These are phyloP conservation scores for Aspergillus sp. DNA, from an alignment of 2,329 filamentous ascomycete genomes.

Conservation along the genomic window DNA sequence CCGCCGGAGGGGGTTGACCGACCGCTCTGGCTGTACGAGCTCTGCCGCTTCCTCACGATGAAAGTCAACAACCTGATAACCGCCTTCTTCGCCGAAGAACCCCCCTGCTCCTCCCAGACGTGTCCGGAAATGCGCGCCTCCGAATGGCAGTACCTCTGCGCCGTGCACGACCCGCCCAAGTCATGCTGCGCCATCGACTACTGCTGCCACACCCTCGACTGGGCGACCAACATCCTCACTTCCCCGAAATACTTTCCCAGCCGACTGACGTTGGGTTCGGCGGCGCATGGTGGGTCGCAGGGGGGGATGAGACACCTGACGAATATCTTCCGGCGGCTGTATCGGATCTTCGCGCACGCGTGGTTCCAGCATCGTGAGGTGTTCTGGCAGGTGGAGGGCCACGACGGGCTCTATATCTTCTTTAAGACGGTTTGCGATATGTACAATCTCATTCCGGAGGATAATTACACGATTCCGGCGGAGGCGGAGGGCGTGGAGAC, in stretches of 20 bases:
- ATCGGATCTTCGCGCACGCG: constrained; percentile 94
- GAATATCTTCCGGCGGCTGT: constrained; percentile 88
- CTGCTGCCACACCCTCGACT: constrained; percentile 96
- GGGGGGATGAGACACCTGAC: constrained; percentile 59
- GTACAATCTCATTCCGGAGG: constrained; percentile 78
- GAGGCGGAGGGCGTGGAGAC: constrained; percentile 79
- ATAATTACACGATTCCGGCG: constrained; percentile 90
- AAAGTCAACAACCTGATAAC: constrained; percentile 90
- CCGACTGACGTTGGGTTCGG: constrained; percentile 54
- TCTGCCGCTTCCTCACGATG: constrained; percentile 89
- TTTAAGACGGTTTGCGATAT: constrained; percentile 96
- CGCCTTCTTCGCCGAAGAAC: constrained; percentile 82
- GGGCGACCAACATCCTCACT: constrained; percentile 89
- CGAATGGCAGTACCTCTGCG: constrained; percentile 98
- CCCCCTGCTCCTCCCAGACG: constrained; percentile 77
- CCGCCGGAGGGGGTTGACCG: constrained; percentile 75
- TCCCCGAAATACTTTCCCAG: constrained; percentile 94
- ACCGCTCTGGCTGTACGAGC: constrained; percentile 93
- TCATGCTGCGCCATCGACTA: constrained; percentile 98
- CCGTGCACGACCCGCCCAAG: constrained; percentile 93
- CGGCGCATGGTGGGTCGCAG: constrained; percentile 32
- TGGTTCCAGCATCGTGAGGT: constrained; percentile 96
- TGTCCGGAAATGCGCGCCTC: constrained; percentile 98
- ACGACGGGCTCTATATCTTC: constrained; percentile 87
- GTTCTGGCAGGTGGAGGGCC: constrained; percentile 86